Base-by-base conservation (phyloP, 768 basidiomycete species). In the Suillus lakei region DNA sequence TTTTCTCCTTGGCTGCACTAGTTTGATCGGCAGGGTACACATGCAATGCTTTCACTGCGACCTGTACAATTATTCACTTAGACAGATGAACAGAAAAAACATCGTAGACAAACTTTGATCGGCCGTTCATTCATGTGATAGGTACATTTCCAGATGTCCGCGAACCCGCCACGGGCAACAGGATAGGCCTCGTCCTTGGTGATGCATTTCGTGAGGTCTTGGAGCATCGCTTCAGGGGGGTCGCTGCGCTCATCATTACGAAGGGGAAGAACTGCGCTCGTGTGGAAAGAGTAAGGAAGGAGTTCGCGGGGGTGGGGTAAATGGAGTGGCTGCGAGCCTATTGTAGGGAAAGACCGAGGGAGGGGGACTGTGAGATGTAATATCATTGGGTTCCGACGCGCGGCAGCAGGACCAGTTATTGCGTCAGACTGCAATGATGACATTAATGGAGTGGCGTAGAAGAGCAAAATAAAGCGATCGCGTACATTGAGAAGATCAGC, bases 81-180 rank as follows among this genome's bases (percentile, higher is more conserved):
- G 1, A 13, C 28, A 2, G 60, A 16, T 16, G 13, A n/a, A 32
- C 2, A 61, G 7, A 39, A 28, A 26, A 10, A 8, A 56, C 6
- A 56, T 8, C 16, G 43, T 16, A 32, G 15, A 61, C 60, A 16
- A 15, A 61, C 60, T 32, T 61, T 39, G 60, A 61, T 15, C 15
- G 38, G 4, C 9, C 3, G 28, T 9, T 36, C 1, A 32, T 13
- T 30, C 8, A 30, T 26, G 26, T 46, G 9, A 30, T 32, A 28
- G 23, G 21, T n/a, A 30, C 60, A 60, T 53, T 36, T 41, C 61
- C 61, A 62, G 5, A 62, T 53, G 21, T 62, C 60, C 15, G 43
- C 46, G 12, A 61, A 48, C 43, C 43, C 43, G 30, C 60, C 60
- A 38, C 32, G 43, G 48, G 60, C 60, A 48, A 30, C 46, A 23